Conservation (phyloP, 2,329 filamentous ascomycete genomes). For the Penicillium sumatraense region DNA sequence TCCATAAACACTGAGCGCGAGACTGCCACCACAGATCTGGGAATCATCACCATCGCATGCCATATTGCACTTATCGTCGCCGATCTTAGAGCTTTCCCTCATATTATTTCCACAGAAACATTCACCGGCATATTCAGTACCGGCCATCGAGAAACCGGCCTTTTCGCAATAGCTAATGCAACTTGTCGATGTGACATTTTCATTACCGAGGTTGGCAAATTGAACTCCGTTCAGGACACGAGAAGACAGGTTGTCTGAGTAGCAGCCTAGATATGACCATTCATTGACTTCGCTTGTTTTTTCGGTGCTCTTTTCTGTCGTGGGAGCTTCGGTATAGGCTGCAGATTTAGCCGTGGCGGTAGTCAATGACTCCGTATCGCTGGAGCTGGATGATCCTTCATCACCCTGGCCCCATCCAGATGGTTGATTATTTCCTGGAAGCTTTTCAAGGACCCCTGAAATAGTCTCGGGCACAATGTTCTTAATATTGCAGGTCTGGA, state of each 20-base stretch:
- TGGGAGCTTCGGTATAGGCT: neutral
- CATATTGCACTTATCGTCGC: constrained; percentile 8
- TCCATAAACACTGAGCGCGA: constrained; percentile 7
- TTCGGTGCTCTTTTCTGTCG: neutral
- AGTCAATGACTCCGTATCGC: neutral
- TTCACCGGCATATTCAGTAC: constrained; percentile 54
- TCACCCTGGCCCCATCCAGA: constrained; percentile 20
- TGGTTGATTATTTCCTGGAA: constrained; percentile 18
- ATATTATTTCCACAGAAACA: constrained; percentile 33
- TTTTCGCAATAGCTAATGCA: constrained; percentile 57
- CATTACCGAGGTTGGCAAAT: constrained; percentile 47
- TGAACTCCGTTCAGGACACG: constrained; percentile 45
- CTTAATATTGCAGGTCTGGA: constrained; percentile 16
- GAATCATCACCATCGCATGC: constrained; percentile 10
- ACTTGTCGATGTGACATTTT: constrained; percentile 47
- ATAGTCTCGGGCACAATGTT: constrained; percentile 18
- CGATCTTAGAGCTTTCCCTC: constrained; percentile 4
- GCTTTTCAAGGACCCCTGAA: constrained; percentile 16
- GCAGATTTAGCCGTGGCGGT: constrained; percentile 3
- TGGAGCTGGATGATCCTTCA: neutral
- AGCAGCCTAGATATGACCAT: constrained; percentile 44
- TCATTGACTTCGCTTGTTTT: neutral
- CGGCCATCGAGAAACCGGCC: constrained; percentile 52
- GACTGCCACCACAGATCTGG: constrained; percentile 8
- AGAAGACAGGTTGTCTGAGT: constrained; percentile 38